phyloP scores from a whole-genome alignment of 495 filamentous ascomycete genomes.

The Amniculicola lignicola region DNA sequence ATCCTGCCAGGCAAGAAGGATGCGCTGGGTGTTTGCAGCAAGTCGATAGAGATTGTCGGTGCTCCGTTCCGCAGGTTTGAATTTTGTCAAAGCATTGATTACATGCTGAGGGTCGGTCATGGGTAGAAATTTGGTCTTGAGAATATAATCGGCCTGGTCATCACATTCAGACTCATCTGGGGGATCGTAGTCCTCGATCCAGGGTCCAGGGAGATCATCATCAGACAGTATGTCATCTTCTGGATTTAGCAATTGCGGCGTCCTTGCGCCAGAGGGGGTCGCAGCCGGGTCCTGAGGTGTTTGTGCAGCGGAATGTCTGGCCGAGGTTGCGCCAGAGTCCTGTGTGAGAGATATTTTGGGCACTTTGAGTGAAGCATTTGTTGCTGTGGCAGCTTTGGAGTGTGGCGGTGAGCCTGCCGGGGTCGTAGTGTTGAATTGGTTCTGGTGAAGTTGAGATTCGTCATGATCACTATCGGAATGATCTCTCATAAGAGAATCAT shows the following conservation, averaged over 20 bases:
- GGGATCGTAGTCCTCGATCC: constrained; percentile 8
- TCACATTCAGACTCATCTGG: constrained; percentile 27
- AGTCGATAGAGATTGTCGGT: constrained; percentile 54
- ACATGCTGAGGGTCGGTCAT: constrained; percentile 35
- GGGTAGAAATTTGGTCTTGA: constrained; percentile 33
- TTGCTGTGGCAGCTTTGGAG: background rate
- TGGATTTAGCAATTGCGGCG: constrained; percentile 4
- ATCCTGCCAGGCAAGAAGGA: constrained; percentile 59
- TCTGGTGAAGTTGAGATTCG: no score
- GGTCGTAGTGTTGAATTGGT: no score
- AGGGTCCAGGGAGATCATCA: constrained; percentile 24
- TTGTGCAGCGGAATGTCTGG: background rate
- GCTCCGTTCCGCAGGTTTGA: constrained; percentile 35
- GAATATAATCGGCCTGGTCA: constrained; percentile 30
- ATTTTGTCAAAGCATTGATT: constrained; percentile 35
- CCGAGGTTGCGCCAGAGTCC: no score
- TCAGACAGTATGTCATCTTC: constrained; percentile 34
- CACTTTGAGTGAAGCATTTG: constrained; percentile 1
- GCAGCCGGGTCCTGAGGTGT: constrained; percentile 10
- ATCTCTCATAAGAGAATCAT: constrained; percentile 10
- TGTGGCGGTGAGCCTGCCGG: constrained; percentile 18
- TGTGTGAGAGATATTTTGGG: no score
- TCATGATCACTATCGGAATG: constrained; percentile 3
- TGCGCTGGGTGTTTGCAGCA: constrained; percentile 51
- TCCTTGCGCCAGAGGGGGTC: constrained; percentile 1